A percentile compares a stretch with the other conserved stretches of the same genome.
These are phyloP conservation scores for Phoma sp. DNA, from an alignment of 2,329 filamentous ascomycete genomes.

Conservation along the genomic window DNA sequence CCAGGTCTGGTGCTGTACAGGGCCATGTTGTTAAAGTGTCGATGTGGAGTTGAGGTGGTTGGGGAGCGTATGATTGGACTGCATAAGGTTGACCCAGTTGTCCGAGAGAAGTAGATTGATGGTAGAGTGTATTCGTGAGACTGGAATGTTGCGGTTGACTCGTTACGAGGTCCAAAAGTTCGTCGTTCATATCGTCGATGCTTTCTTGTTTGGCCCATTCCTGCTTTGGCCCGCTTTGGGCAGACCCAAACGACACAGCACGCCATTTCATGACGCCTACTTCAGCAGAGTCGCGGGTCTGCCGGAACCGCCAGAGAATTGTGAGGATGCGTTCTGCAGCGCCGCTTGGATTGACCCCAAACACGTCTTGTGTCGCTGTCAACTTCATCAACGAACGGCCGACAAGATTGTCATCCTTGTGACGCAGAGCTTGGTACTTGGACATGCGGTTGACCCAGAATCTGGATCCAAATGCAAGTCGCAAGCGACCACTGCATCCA, in stretches of 20 bases:
- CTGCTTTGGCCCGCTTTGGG: slow-evolving; percentile 11
- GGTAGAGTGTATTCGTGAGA: slow-evolving; percentile 21
- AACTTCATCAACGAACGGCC: slow-evolving; percentile 43
- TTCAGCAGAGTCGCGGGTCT: slow-evolving; percentile 34
- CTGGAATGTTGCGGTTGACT: not conserved
- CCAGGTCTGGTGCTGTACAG: slow-evolving; percentile 27
- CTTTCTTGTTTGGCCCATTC: slow-evolving; percentile 25
- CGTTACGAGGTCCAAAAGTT: slow-evolving; percentile 1
- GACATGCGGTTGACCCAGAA: slow-evolving; percentile 53
- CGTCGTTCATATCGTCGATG: slow-evolving; percentile 17
- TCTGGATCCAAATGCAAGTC: slow-evolving; percentile 49
- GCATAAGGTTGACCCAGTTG: slow-evolving; percentile 24
- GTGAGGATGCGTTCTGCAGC: slow-evolving; percentile 40
- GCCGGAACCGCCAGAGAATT: slow-evolving; percentile 49
- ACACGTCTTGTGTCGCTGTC: slow-evolving; percentile 53
- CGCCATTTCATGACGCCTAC: slow-evolving; percentile 46
- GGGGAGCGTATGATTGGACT: slow-evolving; percentile 19
- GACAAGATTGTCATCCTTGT: slow-evolving; percentile 35
- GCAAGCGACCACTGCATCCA: slow-evolving; percentile 29
- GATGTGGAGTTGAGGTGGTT: slow-evolving; percentile 35
- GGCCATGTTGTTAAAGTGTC: slow-evolving; percentile 32
- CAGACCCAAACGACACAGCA: slow-evolving; percentile 32
- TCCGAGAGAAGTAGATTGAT: slow-evolving; percentile 19
- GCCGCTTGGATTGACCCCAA: slow-evolving; percentile 38
- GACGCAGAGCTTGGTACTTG: slow-evolving; percentile 30